A percentile compares a stretch with the other conserved stretches of the same genome.
Conservation (phyloP, 2,329 filamentous ascomycete genomes). For the Leptographium procerum region DNA sequence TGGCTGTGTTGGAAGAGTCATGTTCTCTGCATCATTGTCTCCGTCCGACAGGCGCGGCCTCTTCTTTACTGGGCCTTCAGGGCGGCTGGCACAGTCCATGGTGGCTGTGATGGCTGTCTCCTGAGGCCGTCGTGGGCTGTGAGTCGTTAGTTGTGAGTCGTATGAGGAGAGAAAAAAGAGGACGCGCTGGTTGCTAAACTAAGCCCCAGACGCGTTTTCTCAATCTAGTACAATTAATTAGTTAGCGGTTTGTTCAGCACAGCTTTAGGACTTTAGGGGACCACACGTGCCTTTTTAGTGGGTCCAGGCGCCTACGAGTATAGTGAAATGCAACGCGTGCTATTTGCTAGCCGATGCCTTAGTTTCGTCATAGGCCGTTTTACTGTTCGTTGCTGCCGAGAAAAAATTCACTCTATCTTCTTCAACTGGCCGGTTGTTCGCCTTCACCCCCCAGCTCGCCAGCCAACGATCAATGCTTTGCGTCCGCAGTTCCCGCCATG, state of each 20-base stretch:
- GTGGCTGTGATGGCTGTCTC: background rate
- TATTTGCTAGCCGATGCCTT: background rate
- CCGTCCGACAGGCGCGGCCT: constrained; percentile 15
- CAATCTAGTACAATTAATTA: too few species aligned
- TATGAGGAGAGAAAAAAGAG: background rate
- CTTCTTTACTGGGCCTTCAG: constrained; percentile 23
- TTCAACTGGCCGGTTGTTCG: background rate
- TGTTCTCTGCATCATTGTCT: constrained; percentile 1
- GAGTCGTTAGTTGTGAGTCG: too few species aligned
- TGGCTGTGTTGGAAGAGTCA: constrained; percentile 29
- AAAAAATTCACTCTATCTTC: background rate
- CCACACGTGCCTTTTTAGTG: background rate
- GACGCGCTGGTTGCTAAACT: constrained; percentile 1
- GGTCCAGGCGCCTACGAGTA: background rate
- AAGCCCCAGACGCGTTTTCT: constrained; percentile 16
- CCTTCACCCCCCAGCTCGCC: background rate
- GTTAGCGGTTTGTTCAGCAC: too few species aligned
- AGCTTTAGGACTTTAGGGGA: background rate
- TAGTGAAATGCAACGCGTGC: background rate
- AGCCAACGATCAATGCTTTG: constrained; percentile 24
- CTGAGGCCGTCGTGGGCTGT: background rate
- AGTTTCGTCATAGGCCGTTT: background rate
- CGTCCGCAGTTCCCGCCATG: constrained; percentile 23
- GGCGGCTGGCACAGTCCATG: constrained; percentile 28
- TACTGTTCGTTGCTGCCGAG: background rate